Conservation (phyloP, 345 rosid genomes). For the Eutrema heterophyllum region DNA sequence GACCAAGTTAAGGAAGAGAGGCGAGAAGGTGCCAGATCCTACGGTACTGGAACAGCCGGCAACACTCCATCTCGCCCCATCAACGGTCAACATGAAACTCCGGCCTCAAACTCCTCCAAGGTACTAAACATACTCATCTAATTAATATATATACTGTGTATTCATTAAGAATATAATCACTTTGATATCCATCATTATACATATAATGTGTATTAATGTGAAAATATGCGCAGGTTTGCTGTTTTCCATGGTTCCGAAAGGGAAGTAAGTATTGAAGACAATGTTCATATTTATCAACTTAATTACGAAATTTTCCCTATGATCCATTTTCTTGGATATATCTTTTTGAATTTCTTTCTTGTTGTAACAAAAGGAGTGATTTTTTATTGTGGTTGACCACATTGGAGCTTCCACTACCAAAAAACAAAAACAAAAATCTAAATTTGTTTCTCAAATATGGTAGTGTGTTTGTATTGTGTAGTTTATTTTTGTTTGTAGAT, state of each 20-base stretch:
- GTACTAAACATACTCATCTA: neutral
- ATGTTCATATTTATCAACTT: neutral
- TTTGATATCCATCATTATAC: neutral
- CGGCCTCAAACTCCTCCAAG: slow-evolving; percentile 1
- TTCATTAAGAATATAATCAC: neutral
- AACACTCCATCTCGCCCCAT: slow-evolving; percentile 26
- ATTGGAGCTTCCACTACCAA: neutral
- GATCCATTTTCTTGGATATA: neutral
- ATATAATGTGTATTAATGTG: neutral
- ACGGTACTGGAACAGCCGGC: slow-evolving; percentile 9
- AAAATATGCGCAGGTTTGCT: slow-evolving; percentile 44
- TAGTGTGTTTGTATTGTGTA: neutral
- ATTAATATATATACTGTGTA: no score
- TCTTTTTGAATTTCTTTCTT: neutral
- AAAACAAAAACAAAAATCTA: neutral
- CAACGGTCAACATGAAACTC: slow-evolving; percentile 10
- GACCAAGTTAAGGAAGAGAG: slow-evolving; percentile 36
- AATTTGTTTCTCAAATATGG: neutral
- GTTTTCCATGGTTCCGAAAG: slow-evolving; percentile 40
- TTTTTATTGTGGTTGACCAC: neutral
- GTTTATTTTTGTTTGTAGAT: neutral
- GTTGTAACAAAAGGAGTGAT: slow-evolving; percentile 5
- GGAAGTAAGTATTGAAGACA: slow-evolving; percentile 17
- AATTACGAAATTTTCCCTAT: neutral
- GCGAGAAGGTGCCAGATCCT: slow-evolving; percentile 14